Evolutionary conservation across 345 rosid species (phyloP).

Genomic region (Salix purpurea): DNA sequence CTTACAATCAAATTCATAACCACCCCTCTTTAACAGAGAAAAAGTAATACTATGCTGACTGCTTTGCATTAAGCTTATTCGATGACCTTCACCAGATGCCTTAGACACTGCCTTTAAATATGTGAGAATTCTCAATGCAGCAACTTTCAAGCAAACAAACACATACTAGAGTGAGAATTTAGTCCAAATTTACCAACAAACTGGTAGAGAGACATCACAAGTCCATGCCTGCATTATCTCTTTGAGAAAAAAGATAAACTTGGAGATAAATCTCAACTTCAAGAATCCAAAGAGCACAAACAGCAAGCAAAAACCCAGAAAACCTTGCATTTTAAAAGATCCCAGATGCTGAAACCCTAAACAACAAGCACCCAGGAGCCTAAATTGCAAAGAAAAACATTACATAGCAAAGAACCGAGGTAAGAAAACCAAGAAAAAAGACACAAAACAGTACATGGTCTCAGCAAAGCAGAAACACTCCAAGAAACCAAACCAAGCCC

Average conservation of each 20-base stretch:
- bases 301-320: not conserved
- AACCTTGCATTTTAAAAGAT: not conserved
- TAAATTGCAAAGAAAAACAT: slow-evolving; percentile 1
- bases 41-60: not conserved
- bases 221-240: not conserved
- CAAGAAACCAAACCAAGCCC: not conserved
- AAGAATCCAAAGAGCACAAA: slow-evolving; percentile 3
- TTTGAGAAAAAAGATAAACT: not conserved
- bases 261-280: not conserved
- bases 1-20: not conserved
- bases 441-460: slow-evolving; percentile 35
- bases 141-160: not conserved
- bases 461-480: slow-evolving; percentile 19
- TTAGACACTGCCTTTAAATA: not conserved
- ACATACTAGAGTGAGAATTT: not conserved
- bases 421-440: slow-evolving; percentile 17
- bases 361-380: slow-evolving; percentile 18
- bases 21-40: not conserved
- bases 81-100: not conserved
- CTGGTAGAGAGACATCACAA: not conserved
- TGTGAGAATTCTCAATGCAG: not conserved
- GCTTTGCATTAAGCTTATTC: no score
- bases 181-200: not conserved
- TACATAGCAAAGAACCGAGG: not conserved
- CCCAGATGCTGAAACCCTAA: slow-evolving; percentile 6